These are phyloP conservation scores for Gossypium aridum DNA, from an alignment of 441 rosid species.

Conservation along the genomic window DNA sequence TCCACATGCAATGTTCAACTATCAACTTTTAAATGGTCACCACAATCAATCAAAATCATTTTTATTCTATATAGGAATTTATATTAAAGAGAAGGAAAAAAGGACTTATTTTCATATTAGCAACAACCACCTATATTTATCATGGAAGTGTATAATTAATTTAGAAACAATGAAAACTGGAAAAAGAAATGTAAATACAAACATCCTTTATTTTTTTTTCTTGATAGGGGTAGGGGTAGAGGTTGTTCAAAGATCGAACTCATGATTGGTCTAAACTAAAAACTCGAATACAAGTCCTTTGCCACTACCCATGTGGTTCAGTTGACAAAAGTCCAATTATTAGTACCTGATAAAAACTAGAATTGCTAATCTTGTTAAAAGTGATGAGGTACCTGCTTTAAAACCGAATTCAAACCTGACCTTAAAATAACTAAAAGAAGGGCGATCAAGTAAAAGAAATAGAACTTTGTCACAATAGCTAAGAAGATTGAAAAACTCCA, in stretches of 20 bases:
- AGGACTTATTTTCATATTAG: not conserved
- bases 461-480: not conserved
- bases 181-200: not conserved
- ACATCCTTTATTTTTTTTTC: too few relatives aligned
- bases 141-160: not conserved
- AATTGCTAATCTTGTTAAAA: not conserved
- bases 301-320: too few relatives aligned
- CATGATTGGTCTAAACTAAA: too few relatives aligned
- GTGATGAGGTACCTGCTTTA: not conserved
- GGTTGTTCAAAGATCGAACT: too few relatives aligned
- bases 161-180: not conserved
- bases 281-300: too few relatives aligned
- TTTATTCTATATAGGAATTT: not conserved
- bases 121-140: not conserved
- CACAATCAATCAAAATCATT: not conserved
- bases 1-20: constrained; percentile 22
- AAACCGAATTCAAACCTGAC: not conserved
- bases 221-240: too few relatives aligned
- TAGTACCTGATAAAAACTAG: not conserved
- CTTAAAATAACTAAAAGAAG: not conserved
- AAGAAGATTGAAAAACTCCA: not conserved
- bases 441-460: not conserved
- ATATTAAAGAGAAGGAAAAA: constrained; percentile 6
- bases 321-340: not conserved
- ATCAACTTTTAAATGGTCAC: not conserved